Conservation (phyloP, 345 rosid genomes). For the Bruguiera gymnorhiza region DNA sequence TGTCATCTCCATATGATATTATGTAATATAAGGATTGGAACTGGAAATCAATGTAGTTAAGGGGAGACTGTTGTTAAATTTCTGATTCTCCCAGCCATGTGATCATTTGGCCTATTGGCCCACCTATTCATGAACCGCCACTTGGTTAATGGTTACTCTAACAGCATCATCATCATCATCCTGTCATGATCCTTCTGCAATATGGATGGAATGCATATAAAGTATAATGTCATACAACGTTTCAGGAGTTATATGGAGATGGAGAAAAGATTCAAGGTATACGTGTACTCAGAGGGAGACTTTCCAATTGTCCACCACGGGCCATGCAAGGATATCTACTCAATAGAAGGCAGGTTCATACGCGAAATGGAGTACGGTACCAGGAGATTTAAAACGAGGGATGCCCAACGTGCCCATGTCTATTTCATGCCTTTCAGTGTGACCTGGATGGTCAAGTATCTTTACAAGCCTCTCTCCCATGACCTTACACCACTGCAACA, state of each 20-base stretch:
- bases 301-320: slow-evolving; percentile 72
- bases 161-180: neutral
- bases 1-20: no score
- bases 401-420: slow-evolving; percentile 57
- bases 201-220: neutral
- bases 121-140: no score
- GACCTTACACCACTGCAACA: slow-evolving; percentile 44
- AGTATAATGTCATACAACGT: neutral
- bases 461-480: slow-evolving; percentile 39
- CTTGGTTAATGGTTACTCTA: no score
- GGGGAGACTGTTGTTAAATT: no score
- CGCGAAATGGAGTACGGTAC: slow-evolving; percentile 61
- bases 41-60: no score
- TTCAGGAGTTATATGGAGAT: slow-evolving; percentile 76
- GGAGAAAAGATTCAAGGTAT: slow-evolving; percentile 87
- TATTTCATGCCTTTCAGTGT: slow-evolving; percentile 89
- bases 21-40: no score
- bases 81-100: no score
- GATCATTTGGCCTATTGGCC: no score
- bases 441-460: slow-evolving; percentile 64
- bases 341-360: slow-evolving; percentile 86
- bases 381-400: slow-evolving; percentile 48
- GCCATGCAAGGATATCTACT: slow-evolving; percentile 77
- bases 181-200: neutral
- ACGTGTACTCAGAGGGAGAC: slow-evolving; percentile 80